Evolutionary conservation across 1,139 yeast species (phyloP).

Genomic region (Suhomyces guaymorum): DNA sequence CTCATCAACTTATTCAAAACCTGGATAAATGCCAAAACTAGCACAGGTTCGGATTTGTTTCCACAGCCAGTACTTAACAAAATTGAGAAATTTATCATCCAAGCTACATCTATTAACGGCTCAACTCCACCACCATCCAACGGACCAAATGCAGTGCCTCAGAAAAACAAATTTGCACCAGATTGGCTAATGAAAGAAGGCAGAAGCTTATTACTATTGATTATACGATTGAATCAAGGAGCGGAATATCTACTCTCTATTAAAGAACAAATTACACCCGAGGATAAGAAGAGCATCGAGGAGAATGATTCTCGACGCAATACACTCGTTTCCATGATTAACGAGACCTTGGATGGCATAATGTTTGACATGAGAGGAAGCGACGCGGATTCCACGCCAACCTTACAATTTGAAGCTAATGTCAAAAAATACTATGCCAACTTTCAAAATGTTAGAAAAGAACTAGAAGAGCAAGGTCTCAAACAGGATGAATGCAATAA

Average conservation of each 20-base stretch:
- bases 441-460: slow-evolving; percentile 29
- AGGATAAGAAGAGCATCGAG: slow-evolving; percentile 15
- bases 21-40: slow-evolving; percentile 38
- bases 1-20: slow-evolving; percentile 44
- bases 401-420: slow-evolving; percentile 14
- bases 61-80: slow-evolving; percentile 30
- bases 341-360: slow-evolving; percentile 32
- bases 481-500: slow-evolving; percentile 23
- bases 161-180: slow-evolving; percentile 14
- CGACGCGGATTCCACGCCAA: slow-evolving; percentile 17
- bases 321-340: slow-evolving; percentile 32
- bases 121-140: slow-evolving; percentile 11
- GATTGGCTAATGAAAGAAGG: slow-evolving; percentile 26
- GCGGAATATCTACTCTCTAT: slow-evolving; percentile 2
- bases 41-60: slow-evolving; percentile 40
- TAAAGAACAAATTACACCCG: slow-evolving; percentile 4
- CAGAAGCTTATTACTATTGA: slow-evolving; percentile 21
- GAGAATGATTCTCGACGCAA: slow-evolving; percentile 28
- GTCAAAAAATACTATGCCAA: slow-evolving; percentile 30
- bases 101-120: slow-evolving; percentile 33
- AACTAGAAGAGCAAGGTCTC: slow-evolving; percentile 32
- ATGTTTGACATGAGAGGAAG: slow-evolving; percentile 18
- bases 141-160: slow-evolving; percentile 2
- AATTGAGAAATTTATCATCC: slow-evolving; percentile 43
- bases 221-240: slow-evolving; percentile 20